These are phyloP conservation scores for Lasiodiplodia sp. DNA, from an alignment of 2,329 filamentous ascomycete species.

Conservation along the genomic window DNA sequence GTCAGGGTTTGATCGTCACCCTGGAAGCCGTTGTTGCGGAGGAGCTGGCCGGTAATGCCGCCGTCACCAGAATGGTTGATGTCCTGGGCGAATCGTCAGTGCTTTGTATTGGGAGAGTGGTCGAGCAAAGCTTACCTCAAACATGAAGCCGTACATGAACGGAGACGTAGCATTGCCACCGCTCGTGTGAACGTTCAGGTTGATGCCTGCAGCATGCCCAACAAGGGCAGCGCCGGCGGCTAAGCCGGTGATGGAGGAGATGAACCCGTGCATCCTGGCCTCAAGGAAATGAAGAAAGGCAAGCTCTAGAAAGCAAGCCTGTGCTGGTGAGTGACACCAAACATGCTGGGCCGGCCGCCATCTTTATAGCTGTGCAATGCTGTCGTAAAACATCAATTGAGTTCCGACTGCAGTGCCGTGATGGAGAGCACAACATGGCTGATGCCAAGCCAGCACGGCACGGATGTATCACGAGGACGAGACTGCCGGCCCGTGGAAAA, in stretches of 20 bases:
- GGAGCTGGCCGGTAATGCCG: slow-evolving; percentile 29
- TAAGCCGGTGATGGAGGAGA: background rate
- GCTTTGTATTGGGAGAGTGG: background rate
- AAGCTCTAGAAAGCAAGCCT: background rate
- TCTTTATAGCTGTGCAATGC: background rate
- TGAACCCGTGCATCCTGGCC: background rate
- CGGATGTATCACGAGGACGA: background rate
- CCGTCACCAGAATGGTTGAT: slow-evolving; percentile 32
- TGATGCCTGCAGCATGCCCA: slow-evolving; percentile 16
- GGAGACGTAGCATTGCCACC: slow-evolving; percentile 51
- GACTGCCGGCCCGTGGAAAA: background rate
- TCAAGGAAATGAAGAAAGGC: background rate
- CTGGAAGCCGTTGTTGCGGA: slow-evolving; percentile 31
- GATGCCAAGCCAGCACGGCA: background rate
- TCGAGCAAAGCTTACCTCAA: slow-evolving; percentile 42
- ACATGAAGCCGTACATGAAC: slow-evolving; percentile 54
- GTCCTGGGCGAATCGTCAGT: slow-evolving; percentile 16
- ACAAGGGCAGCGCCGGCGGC: background rate
- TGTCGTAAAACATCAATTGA: background rate
- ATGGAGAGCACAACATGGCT: background rate
- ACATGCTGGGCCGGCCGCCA: background rate
- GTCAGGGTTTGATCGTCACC: slow-evolving; percentile 34
- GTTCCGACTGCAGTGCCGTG: background rate
- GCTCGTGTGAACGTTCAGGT: slow-evolving; percentile 36
- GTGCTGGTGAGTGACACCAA: background rate